Evolutionary conservation across 1,284 basidiomycete species (phyloP).

Genomic region (Peniophora sp.): DNA sequence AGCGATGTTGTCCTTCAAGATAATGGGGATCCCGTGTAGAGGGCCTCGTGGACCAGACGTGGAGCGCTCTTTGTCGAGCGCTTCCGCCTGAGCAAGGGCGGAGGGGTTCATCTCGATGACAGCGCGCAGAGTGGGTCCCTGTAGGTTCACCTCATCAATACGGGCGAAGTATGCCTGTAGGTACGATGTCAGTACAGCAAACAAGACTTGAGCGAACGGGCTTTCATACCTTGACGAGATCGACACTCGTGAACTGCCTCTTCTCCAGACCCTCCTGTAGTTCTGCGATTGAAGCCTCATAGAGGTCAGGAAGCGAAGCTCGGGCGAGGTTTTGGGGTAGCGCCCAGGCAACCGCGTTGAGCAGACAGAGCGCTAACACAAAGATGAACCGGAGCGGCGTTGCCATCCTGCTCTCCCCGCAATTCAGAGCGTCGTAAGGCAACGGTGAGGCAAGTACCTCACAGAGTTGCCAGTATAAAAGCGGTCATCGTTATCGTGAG

Average conservation of each 20-base stretch:
- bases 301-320: slow-evolving; percentile 42
- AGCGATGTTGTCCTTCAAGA: slow-evolving; percentile 55
- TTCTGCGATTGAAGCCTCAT: slow-evolving; percentile 53
- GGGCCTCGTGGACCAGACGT: slow-evolving; percentile 37
- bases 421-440: too few species aligned
- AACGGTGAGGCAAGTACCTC: too few species aligned
- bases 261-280: slow-evolving; percentile 45
- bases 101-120: slow-evolving; percentile 58
- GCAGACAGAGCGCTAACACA: too few species aligned
- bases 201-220: neutral
- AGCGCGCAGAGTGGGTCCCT: slow-evolving; percentile 52
- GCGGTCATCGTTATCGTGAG: too few species aligned
- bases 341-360: too few species aligned
- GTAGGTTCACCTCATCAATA: slow-evolving; percentile 64
- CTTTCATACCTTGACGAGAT: slow-evolving; percentile 48
- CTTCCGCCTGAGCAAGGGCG: slow-evolving; percentile 45
- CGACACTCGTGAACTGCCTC: slow-evolving; percentile 52
- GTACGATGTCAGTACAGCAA: neutral
- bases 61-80: slow-evolving; percentile 47
- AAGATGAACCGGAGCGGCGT: too few species aligned
- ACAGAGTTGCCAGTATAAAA: too few species aligned
- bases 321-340: too few species aligned
- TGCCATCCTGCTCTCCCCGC: too few species aligned
- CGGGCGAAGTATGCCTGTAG: slow-evolving; percentile 57
- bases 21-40: slow-evolving; percentile 63